Evolutionary conservation across 768 basidiomycete species (phyloP), one percentile per base, ranked within the genome.

Genomic region (Naematelia aurantialba): DNA sequence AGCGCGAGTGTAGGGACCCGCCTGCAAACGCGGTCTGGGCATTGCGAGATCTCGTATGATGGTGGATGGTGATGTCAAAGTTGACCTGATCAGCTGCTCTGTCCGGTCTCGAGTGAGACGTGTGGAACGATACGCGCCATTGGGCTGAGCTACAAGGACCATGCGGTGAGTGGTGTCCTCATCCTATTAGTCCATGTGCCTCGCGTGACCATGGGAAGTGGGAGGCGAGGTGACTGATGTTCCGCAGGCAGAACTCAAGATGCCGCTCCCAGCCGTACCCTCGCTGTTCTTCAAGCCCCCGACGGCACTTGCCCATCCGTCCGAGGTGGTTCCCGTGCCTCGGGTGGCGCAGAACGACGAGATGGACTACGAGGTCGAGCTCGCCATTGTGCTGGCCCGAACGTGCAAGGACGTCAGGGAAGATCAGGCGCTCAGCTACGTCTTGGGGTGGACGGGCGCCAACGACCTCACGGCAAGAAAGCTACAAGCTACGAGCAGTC

Each of bases 401-500:
- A 71, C 84, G 1, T 86, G 87, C 17, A 89, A 86, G 79, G 76
- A 91, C 68, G 88, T 91, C 22, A 82, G 84, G 0, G 87, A 87
- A 69, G 83, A 80, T 1, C 83, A 91, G 3, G 90, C 90, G 0
- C 80, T 91, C 30, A 85, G 89, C 74, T 89, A 90, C 63, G 87
- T 92, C n/a, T 81, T 91, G 0, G 90, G 48, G 5, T 92, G 45
- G 44, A 66, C 59, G 14, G 39, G 34, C 25, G 64, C 57, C 11
- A 66, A 66, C 31, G 64, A 66, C 31, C 14, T 66, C 47, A 62
- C 59, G 25, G 66, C 59, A 27, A 47, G 67, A 21, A 63, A 65
- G 34, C 52, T 60, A 29, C 64, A 65, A 52, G 26, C 47, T 25
- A 45, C 59, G 3, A 60, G 56, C 22, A 55, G 52, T 21, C 68